Percentiles rank a stretch among this genome's conserved stretches.
phyloP scores from a whole-genome alignment of 148 eudicot species.

The Euryodendron excelsum region DNA sequence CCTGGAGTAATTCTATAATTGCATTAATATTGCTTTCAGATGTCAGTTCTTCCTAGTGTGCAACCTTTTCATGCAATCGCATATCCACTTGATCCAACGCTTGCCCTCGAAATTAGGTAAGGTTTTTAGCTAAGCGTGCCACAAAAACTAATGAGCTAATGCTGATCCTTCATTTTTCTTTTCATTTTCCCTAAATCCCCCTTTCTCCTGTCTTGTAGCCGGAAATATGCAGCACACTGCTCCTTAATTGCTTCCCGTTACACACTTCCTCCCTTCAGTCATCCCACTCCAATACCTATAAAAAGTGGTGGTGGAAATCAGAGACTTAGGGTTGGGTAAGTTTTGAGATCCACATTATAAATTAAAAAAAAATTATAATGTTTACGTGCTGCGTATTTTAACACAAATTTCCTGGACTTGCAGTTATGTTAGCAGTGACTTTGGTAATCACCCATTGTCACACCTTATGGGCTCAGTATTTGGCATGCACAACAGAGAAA shows the following conservation, averaged over 20 bases:
- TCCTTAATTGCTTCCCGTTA: conserved; percentile 71
- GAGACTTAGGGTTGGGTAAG: conserved; percentile 82
- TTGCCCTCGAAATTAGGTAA: conserved; percentile 90
- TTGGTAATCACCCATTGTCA: conserved; percentile 91
- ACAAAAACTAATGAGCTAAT: not conserved
- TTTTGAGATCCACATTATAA: not conserved
- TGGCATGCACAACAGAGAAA: conserved; percentile 80
- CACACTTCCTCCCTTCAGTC: conserved; percentile 70
- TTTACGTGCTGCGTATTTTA: not conserved
- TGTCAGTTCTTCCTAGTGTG: conserved; percentile 82
- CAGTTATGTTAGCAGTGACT: conserved; percentile 97
- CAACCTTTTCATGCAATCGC: conserved; percentile 98
- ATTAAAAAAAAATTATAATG: too few relatives aligned
- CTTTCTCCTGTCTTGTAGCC: conserved; percentile 30
- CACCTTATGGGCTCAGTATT: conserved; percentile 96
- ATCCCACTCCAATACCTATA: conserved; percentile 64
- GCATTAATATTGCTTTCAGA: too few relatives aligned
- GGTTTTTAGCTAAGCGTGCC: not conserved
- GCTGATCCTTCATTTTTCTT: not conserved
- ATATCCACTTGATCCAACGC: conserved; percentile 87
- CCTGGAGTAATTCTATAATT: not conserved
- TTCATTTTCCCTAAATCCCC: not conserved
- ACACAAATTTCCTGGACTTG: not conserved
- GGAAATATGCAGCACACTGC: conserved; percentile 89
- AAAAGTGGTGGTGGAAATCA: conserved; percentile 58